Percentiles rank a stretch among this genome's conserved stretches.
These are phyloP conservation scores for Grammothele lineata DNA, from an alignment of 768 basidiomycete genomes.

Conservation along the genomic window DNA sequence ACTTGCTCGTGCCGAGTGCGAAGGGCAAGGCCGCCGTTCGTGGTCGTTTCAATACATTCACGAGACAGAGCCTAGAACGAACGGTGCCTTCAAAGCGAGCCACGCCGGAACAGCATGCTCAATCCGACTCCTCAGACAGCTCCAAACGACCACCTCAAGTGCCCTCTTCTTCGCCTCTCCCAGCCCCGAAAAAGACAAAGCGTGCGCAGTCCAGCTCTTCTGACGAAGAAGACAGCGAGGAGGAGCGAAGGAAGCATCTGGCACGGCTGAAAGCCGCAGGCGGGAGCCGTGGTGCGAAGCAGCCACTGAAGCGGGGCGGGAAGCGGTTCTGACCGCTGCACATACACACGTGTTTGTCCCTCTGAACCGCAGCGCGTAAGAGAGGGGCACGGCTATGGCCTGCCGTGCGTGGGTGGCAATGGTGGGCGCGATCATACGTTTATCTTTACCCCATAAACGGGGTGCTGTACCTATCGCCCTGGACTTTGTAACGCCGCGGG, in stretches of 20 bases:
- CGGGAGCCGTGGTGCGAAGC: conserved; percentile 52
- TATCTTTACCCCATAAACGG: too few relatives aligned
- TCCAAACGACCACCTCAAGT: not conserved
- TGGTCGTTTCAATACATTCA: not conserved
- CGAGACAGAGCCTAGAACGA: conserved; percentile 1
- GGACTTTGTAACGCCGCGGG: too few relatives aligned
- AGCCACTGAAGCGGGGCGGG: conserved; percentile 73
- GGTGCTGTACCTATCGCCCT: too few relatives aligned
- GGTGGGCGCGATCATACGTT: too few relatives aligned
- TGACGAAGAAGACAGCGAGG: conserved; percentile 57
- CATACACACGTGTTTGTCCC: too few relatives aligned
- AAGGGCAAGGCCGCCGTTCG: conserved; percentile 6
- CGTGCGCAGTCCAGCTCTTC: conserved; percentile 29
- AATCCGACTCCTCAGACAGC: not conserved
- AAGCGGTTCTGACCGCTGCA: conserved; percentile 58
- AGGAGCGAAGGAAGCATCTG: conserved; percentile 40
- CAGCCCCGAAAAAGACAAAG: conserved; percentile 39
- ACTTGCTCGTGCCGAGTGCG: not conserved
- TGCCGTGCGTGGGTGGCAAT: too few relatives aligned
- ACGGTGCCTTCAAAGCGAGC: conserved; percentile 11
- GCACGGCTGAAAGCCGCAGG: conserved; percentile 36
- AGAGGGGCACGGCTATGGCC: too few relatives aligned
- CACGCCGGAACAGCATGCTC: conserved; percentile 7
- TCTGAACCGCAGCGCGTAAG: not conserved
- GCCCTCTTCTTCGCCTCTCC: conserved; percentile 36